Evolutionary conservation across 192 early-diverging fungal species (phyloP).

Genomic region (Blastocladiella britannica): DNA sequence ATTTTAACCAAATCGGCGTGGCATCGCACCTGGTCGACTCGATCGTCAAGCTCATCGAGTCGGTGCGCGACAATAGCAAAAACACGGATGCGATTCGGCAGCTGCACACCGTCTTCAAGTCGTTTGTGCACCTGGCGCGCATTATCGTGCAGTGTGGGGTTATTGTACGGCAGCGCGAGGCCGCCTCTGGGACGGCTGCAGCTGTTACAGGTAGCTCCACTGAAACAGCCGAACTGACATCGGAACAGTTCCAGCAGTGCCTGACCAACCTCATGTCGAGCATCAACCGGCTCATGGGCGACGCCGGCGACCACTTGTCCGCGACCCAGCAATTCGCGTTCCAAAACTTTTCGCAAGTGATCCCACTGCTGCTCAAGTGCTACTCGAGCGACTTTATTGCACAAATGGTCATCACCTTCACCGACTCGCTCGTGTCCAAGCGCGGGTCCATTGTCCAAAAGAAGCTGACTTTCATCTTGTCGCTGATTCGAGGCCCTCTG

Average conservation of each 20-base stretch:
- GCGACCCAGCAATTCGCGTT: constrained; percentile 3
- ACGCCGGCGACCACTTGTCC: neutral
- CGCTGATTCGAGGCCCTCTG: constrained; percentile 14
- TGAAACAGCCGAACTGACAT: neutral
- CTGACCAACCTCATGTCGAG: neutral
- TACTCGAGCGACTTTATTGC: constrained; percentile 10
- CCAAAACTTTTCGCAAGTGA: constrained; percentile 15
- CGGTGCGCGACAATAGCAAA: constrained; percentile 7
- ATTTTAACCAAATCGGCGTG: constrained; percentile 11
- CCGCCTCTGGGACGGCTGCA: neutral
- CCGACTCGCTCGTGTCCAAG: constrained; percentile 10
- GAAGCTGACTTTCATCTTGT: constrained; percentile 17
- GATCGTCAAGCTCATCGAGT: constrained; percentile 10
- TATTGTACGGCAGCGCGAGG: neutral
- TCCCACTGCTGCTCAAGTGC: constrained; percentile 9
- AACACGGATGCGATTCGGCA: constrained; percentile 14
- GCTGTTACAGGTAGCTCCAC: no score
- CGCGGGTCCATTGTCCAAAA: constrained; percentile 6
- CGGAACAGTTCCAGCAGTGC: neutral
- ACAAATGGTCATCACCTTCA: constrained; percentile 11
- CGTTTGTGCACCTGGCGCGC: constrained; percentile 36
- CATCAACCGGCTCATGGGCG: neutral
- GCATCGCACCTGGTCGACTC: neutral
- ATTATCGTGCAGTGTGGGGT: constrained; percentile 23
- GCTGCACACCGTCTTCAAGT: constrained; percentile 32